Conservation (phyloP, 2,329 filamentous ascomycete species). For the Dactylellina sp. region DNA sequence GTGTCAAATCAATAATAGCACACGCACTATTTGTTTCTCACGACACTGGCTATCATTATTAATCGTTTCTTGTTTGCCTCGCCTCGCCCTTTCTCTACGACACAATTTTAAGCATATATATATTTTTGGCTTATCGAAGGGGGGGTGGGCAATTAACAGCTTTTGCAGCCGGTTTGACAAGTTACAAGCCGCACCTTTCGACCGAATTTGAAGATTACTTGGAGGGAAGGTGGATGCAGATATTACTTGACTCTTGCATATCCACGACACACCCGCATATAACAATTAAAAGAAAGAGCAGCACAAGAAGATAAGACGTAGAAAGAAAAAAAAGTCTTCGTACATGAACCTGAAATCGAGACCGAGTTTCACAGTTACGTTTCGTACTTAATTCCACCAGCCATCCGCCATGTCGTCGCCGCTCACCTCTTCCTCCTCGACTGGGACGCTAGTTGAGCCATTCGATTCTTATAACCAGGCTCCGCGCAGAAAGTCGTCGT, state of each 20-base stretch:
- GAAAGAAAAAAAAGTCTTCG: constrained; percentile 24
- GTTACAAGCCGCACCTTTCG: constrained; percentile 38
- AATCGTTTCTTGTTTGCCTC: constrained; percentile 17
- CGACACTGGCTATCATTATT: constrained; percentile 13
- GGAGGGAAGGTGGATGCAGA: constrained; percentile 54
- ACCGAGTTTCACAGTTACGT: constrained; percentile 33
- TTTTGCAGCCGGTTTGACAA: constrained; percentile 34
- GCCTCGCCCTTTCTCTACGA: constrained; percentile 1
- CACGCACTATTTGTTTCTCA: constrained; percentile 29
- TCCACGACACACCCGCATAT: constrained; percentile 56
- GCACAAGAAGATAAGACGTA: not conserved
- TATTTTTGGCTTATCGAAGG: constrained; percentile 1
- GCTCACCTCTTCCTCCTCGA: constrained; percentile 55
- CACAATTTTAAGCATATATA: not conserved
- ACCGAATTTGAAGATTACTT: constrained; percentile 54
- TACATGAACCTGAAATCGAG: constrained; percentile 54
- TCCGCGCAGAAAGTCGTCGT: constrained; percentile 51
- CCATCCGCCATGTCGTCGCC: constrained; percentile 54
- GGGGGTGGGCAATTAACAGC: too few relatives aligned
- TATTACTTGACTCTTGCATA: constrained; percentile 56
- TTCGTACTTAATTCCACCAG: constrained; percentile 43
- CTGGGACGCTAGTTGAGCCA: constrained; percentile 53
- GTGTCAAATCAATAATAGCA: constrained; percentile 43
- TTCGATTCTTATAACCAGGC: constrained; percentile 51
- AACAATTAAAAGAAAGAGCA: not conserved